Conservation (phyloP, 2,329 filamentous ascomycete genomes). For the Hirsutella rhossiliensis region DNA sequence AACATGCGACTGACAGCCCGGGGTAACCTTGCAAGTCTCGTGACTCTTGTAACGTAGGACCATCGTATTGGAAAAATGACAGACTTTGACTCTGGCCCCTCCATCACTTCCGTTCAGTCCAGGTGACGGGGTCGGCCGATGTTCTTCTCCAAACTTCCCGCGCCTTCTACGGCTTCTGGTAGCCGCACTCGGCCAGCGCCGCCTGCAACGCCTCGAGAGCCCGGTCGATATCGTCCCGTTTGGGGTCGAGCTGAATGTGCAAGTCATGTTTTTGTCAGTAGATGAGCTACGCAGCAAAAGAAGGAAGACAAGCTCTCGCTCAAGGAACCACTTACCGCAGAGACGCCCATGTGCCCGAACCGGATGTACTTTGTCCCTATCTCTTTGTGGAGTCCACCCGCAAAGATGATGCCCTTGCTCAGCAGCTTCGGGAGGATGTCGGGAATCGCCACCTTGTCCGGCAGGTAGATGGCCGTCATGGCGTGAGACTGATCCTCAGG, state of each 20-base stretch:
- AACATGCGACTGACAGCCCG: no score
- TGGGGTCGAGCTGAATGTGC: slow-evolving; percentile 57
- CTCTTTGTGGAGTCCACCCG: slow-evolving; percentile 90
- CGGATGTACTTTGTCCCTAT: slow-evolving; percentile 89
- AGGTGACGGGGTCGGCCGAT: no score
- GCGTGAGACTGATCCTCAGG: slow-evolving; percentile 88
- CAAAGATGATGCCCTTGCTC: slow-evolving; percentile 85
- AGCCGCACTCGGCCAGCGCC: slow-evolving; percentile 62
- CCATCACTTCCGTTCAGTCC: no score
- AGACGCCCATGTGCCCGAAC: slow-evolving; percentile 97
- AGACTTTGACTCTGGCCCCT: no score
- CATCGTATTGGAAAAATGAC: no score
- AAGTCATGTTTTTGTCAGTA: no score
- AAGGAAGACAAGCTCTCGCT: neutral
- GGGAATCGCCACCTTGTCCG: slow-evolving; percentile 67
- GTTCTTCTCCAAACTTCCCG: neutral
- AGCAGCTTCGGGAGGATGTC: slow-evolving; percentile 76
- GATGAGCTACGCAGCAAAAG: neutral
- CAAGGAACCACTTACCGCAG: slow-evolving; percentile 44
- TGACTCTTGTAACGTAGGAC: no score
- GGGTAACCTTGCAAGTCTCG: no score
- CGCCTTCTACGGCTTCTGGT: slow-evolving; percentile 27
- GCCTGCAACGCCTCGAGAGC: slow-evolving; percentile 69
- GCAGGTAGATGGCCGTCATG: slow-evolving; percentile 96
- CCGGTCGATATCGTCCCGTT: slow-evolving; percentile 69